phyloP scores from a whole-genome alignment of 441 rosid genomes.

The Bruguiera hainesii region DNA sequence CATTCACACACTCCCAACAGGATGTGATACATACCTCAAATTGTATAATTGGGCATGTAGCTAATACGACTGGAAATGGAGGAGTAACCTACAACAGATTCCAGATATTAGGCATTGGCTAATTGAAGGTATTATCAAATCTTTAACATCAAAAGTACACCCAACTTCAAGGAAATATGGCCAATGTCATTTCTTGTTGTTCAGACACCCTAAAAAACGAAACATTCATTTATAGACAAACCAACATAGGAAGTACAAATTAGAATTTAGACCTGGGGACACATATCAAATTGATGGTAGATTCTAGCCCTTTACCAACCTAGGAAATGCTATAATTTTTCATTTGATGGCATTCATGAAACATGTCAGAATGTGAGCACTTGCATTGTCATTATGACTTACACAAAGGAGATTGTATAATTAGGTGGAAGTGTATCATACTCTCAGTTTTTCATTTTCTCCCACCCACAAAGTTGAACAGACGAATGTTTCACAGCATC shows the following conservation, averaged over 20 bases:
- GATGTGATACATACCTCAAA: constrained; percentile 57
- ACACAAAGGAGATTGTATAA: no score
- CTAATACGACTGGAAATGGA: constrained; percentile 59
- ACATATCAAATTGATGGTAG: neutral
- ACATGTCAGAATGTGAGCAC: no score
- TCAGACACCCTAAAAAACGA: neutral
- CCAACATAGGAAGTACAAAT: neutral
- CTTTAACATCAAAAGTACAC: neutral
- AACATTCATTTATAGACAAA: neutral
- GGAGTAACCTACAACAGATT: constrained; percentile 72
- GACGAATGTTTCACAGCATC: no score
- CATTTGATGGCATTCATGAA: no score
- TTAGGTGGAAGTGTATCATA: no score
- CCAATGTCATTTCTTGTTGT: neutral
- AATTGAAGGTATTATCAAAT: neutral
- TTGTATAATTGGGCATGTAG: constrained; percentile 61
- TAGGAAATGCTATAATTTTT: no score
- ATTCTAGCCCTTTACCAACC: neutral
- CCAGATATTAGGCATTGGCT: constrained; percentile 23
- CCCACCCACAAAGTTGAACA: no score
- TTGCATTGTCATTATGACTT: no score
- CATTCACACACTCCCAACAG: constrained; percentile 5
- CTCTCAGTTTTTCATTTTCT: no score
- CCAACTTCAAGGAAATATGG: neutral
- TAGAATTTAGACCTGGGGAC: neutral